Percentiles rank a stretch among this genome's conserved stretches.
These are phyloP conservation scores for Penicillium waksmanii DNA, from an alignment of 495 filamentous ascomycete genomes.

Conservation along the genomic window DNA sequence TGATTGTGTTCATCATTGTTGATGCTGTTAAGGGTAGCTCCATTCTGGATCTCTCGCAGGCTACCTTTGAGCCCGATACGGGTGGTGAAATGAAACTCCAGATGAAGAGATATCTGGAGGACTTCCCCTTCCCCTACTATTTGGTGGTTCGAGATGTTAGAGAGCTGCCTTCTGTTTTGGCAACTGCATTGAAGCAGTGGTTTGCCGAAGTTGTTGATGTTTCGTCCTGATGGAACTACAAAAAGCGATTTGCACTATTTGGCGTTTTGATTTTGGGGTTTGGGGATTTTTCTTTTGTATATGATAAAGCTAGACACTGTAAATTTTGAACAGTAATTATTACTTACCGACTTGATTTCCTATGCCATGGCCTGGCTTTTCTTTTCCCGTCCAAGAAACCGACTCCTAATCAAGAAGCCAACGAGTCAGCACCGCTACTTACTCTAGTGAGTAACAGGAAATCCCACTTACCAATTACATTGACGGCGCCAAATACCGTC, in stretches of 20 bases:
- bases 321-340: neutral
- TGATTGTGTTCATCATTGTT: slow-evolving; percentile 97
- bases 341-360: neutral
- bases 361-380: too few relatives aligned
- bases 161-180: slow-evolving; percentile 86
- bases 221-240: slow-evolving; percentile 36
- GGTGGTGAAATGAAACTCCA: slow-evolving; percentile 68
- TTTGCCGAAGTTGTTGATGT: slow-evolving; percentile 87
- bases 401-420: too few relatives aligned
- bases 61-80: slow-evolving; percentile 70
- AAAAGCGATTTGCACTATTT: slow-evolving; percentile 19
- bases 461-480: too few relatives aligned
- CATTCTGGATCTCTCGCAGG: slow-evolving; percentile 81
- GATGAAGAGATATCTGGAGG: slow-evolving; percentile 88
- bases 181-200: slow-evolving; percentile 90
- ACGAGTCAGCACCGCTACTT: too few relatives aligned
- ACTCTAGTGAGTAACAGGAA: too few relatives aligned
- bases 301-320: slow-evolving; percentile 20
- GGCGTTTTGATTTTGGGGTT: slow-evolving; percentile 22
- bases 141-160: slow-evolving; percentile 88
- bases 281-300: slow-evolving; percentile 21
- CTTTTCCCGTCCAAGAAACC: too few relatives aligned
- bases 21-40: slow-evolving; percentile 72
- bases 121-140: slow-evolving; percentile 96
- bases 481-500: too few relatives aligned